These are phyloP conservation scores for Aspergillus cavernicola DNA, from an alignment of 495 filamentous ascomycete genomes.

Conservation along the genomic window DNA sequence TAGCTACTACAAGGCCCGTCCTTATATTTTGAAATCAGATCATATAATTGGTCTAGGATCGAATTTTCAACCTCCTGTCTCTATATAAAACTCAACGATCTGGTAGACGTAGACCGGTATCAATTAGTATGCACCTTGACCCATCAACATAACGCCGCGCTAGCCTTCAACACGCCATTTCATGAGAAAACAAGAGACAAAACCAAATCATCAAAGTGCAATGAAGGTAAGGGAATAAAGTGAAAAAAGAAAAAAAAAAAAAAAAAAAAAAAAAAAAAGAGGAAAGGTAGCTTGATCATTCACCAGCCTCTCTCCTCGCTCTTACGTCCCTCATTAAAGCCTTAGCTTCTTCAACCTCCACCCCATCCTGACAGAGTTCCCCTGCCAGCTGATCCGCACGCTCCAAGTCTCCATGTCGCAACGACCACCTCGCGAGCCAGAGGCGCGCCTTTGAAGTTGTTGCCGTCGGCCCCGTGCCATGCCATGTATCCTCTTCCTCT, in stretches of 20 bases:
- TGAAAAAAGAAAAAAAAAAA: conserved; percentile 7
- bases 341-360: conserved; percentile 98
- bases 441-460: conserved; percentile 88
- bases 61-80: no score
- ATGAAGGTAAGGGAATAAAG: not conserved
- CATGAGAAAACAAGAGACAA: conserved; percentile 14
- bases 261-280: conserved; percentile 3
- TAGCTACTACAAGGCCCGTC: no score
- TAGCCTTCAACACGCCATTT: conserved; percentile 7
- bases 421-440: conserved; percentile 86
- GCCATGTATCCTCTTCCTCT: conserved; percentile 40
- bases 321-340: conserved; percentile 86
- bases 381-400: conserved; percentile 77
- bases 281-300: conserved; percentile 13
- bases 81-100: no score
- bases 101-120: no score
- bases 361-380: conserved; percentile 92
- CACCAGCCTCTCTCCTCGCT: conserved; percentile 63
- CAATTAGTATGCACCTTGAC: no score
- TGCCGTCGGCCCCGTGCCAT: conserved; percentile 72
- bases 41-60: no score
- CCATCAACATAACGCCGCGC: conserved; percentile 3
- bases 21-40: no score
- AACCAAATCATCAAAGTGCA: no score
- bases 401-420: conserved; percentile 65